Conservation (phyloP, 2,329 filamentous ascomycete genomes). For the Scedosporium aurantiacum region DNA sequence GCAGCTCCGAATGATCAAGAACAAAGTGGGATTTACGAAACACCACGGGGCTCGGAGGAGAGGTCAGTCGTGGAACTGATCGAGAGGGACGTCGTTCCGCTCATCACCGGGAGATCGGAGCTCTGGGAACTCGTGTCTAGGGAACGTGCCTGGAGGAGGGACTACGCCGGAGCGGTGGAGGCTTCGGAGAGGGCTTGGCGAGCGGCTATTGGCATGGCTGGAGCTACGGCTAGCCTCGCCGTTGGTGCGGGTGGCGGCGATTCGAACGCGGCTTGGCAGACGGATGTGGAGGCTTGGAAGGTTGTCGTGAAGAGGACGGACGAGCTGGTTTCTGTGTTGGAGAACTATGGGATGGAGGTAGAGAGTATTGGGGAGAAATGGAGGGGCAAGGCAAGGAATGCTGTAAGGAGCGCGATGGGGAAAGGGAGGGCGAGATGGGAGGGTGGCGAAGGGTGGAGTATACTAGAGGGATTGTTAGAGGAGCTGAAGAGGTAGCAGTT, state of each 20-base stretch:
- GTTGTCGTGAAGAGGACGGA: conserved; percentile 68
- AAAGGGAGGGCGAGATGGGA: conserved; percentile 78
- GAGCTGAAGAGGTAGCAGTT: conserved; percentile 30
- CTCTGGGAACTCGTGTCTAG: conserved; percentile 68
- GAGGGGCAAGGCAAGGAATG: conserved; percentile 80
- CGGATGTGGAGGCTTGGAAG: conserved; percentile 55
- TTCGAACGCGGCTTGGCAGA: conserved; percentile 26
- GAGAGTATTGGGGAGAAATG: conserved; percentile 66
- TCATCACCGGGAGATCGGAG: conserved; percentile 69
- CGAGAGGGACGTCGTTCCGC: conserved; percentile 62
- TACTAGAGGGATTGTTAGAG: conserved; percentile 44
- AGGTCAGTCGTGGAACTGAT: conserved; percentile 59
- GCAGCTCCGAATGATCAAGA: conserved; percentile 20
- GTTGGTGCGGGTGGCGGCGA: neutral
- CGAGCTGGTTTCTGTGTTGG: conserved; percentile 70
- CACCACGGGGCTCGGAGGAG: conserved; percentile 45
- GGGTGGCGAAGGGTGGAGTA: conserved; percentile 56
- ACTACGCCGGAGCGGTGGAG: conserved; percentile 62
- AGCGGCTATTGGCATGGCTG: conserved; percentile 31
- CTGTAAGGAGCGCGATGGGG: conserved; percentile 71
- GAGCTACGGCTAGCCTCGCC: neutral
- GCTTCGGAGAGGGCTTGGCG: conserved; percentile 88
- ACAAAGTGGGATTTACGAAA: conserved; percentile 19
- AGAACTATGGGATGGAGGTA: conserved; percentile 59
- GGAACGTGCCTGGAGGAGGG: conserved; percentile 61